Evolutionary conservation across 352 stramenopile species (phyloP).

Genomic region (Plasmopara muralis): DNA sequence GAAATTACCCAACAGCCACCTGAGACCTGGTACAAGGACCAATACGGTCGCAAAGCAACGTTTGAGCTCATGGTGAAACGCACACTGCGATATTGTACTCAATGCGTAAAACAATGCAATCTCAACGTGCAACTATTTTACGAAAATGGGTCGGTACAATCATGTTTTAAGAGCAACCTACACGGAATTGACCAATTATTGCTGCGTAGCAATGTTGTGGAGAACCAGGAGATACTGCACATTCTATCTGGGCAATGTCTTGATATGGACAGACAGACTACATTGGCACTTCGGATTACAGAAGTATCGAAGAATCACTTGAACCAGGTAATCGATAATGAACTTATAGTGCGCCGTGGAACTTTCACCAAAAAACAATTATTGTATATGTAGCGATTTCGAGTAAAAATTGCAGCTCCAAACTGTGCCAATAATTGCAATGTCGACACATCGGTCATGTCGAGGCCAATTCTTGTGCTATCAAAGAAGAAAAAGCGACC

Average conservation of each 20-base stretch:
- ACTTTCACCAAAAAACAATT: not conserved
- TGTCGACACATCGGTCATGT: constrained; percentile 28
- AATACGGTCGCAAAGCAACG: constrained; percentile 69
- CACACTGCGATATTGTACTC: constrained; percentile 21
- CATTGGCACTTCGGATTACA: constrained; percentile 58
- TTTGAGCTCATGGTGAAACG: constrained; percentile 48
- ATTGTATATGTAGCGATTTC: constrained; percentile 39
- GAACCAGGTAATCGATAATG: constrained; percentile 46
- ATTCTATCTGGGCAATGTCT: constrained; percentile 56
- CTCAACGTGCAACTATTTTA: constrained; percentile 63
- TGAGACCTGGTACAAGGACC: constrained; percentile 71
- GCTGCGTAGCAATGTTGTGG: constrained; percentile 46
- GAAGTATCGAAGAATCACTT: constrained; percentile 82
- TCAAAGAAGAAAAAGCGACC: constrained; percentile 76
- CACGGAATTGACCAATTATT: constrained; percentile 5
- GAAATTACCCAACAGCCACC: constrained; percentile 57
- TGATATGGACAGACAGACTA: constrained; percentile 43
- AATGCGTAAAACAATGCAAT: constrained; percentile 47
- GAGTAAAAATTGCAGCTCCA: constrained; percentile 45
- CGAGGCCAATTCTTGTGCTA: constrained; percentile 47
- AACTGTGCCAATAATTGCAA: constrained; percentile 25
- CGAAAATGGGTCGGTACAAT: constrained; percentile 39
- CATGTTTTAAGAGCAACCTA: not conserved
- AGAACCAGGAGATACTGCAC: constrained; percentile 71
- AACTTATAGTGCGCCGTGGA: not conserved